phyloP scores from a whole-genome alignment of 2,329 filamentous ascomycete species.

The Fusarium sp. region DNA sequence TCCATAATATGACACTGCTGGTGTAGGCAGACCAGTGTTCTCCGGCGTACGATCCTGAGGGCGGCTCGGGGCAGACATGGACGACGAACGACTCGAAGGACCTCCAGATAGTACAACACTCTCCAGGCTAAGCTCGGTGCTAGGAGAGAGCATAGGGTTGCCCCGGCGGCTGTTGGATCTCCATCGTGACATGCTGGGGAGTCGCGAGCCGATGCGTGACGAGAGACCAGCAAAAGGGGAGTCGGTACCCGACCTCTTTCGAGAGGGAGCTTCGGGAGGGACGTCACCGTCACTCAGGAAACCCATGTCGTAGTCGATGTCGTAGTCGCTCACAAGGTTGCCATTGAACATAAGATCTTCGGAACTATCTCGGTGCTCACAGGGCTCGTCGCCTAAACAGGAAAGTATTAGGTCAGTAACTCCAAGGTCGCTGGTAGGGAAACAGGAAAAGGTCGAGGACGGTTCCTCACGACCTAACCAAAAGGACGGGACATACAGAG shows the following conservation, averaged over 20 bases:
- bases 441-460: slow-evolving; percentile 13
- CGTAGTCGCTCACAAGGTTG: slow-evolving; percentile 57
- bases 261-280: slow-evolving; percentile 56
- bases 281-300: slow-evolving; percentile 75
- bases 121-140: slow-evolving; percentile 87
- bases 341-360: slow-evolving; percentile 53
- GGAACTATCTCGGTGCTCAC: slow-evolving; percentile 65
- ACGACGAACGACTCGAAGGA: slow-evolving; percentile 82
- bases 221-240: slow-evolving; percentile 72
- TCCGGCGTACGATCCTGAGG: slow-evolving; percentile 62
- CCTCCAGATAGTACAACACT: slow-evolving; percentile 74
- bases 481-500: slow-evolving; percentile 72
- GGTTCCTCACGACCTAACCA: slow-evolving; percentile 15
- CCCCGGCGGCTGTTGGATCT: slow-evolving; percentile 58
- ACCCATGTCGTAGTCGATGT: slow-evolving; percentile 74
- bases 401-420: slow-evolving; percentile 28
- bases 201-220: slow-evolving; percentile 73
- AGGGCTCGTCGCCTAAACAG: slow-evolving; percentile 70
- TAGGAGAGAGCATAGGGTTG: slow-evolving; percentile 67
- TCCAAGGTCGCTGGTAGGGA: slow-evolving; percentile 16
- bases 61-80: slow-evolving; percentile 73
- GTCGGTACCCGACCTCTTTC: slow-evolving; percentile 68
- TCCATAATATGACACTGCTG: slow-evolving; percentile 73
- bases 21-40: slow-evolving; percentile 69
- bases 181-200: slow-evolving; percentile 66